Evolutionary conservation across 2,329 filamentous ascomycete species (phyloP).

Genomic region (Claviceps sp.): DNA sequence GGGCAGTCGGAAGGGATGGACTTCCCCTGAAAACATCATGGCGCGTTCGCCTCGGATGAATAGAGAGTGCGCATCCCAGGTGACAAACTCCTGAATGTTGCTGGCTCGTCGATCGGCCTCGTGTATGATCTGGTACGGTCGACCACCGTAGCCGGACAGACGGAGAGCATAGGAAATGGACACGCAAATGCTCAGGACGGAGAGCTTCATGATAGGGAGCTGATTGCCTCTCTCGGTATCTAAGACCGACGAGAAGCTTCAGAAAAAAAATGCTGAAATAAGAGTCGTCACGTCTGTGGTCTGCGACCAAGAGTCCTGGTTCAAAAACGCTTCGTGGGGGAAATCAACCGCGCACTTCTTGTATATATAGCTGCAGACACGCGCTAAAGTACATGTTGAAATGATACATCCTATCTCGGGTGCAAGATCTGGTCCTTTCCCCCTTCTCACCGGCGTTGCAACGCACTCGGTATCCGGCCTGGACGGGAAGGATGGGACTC

Average conservation of each 20-base stretch:
- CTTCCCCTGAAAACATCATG: slow-evolving; percentile 60
- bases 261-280: too few species aligned
- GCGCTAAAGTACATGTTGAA: neutral
- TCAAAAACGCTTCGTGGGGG: neutral
- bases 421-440: neutral
- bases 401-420: neutral
- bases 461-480: neutral
- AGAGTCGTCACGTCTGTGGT: neutral
- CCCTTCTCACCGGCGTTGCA: neutral
- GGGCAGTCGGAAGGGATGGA: slow-evolving; percentile 50
- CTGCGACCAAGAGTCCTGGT: neutral
- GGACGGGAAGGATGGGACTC: neutral
- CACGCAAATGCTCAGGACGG: neutral
- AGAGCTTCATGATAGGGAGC: slow-evolving; percentile 12
- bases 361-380: neutral
- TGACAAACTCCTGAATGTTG: slow-evolving; percentile 32
- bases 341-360: neutral
- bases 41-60: slow-evolving; percentile 57
- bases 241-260: neutral
- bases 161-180: slow-evolving; percentile 4
- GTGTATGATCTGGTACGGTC: slow-evolving; percentile 11
- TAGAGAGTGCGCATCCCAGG: slow-evolving; percentile 60
- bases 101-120: slow-evolving; percentile 10
- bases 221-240: neutral
- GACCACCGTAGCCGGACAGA: slow-evolving; percentile 6